Evolutionary conservation across 768 basidiomycete species (phyloP), one percentile per base, ranked within the genome.

Genomic region (Collybiopsis confluens): DNA sequence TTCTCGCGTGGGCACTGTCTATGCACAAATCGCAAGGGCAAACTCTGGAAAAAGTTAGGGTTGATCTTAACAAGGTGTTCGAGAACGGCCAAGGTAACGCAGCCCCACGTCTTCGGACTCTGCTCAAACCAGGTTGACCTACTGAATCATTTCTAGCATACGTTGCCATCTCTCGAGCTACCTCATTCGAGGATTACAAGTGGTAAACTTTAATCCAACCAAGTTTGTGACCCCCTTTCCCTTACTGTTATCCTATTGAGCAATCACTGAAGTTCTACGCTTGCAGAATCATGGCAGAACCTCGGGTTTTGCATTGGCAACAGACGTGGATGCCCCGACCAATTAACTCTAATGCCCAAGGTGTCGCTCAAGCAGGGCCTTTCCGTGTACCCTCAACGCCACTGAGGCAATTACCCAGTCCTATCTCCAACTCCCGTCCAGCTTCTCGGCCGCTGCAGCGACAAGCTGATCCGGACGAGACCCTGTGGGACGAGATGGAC

Each of bases 1-100:
- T 90, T 45, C 76, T 92, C 18, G 85, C 92, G 0, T 94, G 91
- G 88, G 91, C 92, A 0, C 73, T 94, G 65, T 87, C 85, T 41
- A 84, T 94, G 33, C 91, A 94, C 70, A 95, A 96, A 64, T 87
- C 86, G 4, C 93, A 96, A 64, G 93, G 93, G 0, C 92, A 94
- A 66, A 95, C 93, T 0, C 70, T 96, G 41, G 82, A 90, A 47
- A 76, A 90, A 45, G 90, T 94, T 54, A 88, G 85, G 55, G 88
- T 94, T 3, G 84, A 94, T 62, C 76, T 95, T 24, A 65, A 71
- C 55, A 76, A 79, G 38, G 86, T 82, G 1, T 96, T 96, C 30
- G 93, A 89, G 65, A 85, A 80, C 54, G 88, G 88, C 3, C 84
- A 90, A 82, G 88, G 87, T 84, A 13, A 3, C 50, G 10, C 23